Percentiles rank a stretch among this genome's conserved stretches.
These are phyloP conservation scores for Tetramitus jugosus DNA, from an alignment of 208 protist species.

Conservation along the genomic window DNA sequence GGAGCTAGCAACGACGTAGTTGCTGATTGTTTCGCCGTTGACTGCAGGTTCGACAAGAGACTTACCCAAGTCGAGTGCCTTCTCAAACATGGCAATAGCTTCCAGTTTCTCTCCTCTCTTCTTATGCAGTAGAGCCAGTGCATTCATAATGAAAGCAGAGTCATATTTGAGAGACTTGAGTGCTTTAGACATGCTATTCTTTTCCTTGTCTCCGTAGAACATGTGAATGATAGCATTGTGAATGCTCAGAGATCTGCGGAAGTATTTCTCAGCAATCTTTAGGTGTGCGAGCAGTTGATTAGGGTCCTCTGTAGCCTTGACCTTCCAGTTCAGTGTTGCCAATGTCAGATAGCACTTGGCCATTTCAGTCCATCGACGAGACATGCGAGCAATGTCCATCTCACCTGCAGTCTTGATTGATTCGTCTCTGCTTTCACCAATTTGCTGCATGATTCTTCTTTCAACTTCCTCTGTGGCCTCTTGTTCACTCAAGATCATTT, in stretches of 20 bases:
- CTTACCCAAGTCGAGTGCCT: neutral
- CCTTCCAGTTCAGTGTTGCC: neutral
- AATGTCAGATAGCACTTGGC: neutral
- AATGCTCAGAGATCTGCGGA: neutral
- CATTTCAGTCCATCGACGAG: neutral
- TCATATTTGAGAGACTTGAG: too few species aligned
- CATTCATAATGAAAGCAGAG: neutral
- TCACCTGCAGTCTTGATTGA: too few species aligned
- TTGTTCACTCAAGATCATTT: neutral
- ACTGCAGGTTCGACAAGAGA: neutral
- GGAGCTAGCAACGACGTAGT: neutral
- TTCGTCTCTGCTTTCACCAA: too few species aligned
- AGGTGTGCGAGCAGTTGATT: too few species aligned
- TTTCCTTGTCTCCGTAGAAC: neutral
- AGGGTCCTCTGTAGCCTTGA: too few species aligned
- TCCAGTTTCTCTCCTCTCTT: neutral
- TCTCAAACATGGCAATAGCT: neutral
- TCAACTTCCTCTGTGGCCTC: too few species aligned
- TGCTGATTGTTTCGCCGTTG: too few species aligned
- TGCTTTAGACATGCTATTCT: neutral
- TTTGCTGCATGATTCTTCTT: too few species aligned
- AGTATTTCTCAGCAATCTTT: neutral
- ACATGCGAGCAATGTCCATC: too few species aligned
- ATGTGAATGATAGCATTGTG: too few species aligned
- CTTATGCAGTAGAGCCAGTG: neutral